phyloP scores from a whole-genome alignment of 2,329 filamentous ascomycete genomes.

The Hypoxylon sp. region DNA sequence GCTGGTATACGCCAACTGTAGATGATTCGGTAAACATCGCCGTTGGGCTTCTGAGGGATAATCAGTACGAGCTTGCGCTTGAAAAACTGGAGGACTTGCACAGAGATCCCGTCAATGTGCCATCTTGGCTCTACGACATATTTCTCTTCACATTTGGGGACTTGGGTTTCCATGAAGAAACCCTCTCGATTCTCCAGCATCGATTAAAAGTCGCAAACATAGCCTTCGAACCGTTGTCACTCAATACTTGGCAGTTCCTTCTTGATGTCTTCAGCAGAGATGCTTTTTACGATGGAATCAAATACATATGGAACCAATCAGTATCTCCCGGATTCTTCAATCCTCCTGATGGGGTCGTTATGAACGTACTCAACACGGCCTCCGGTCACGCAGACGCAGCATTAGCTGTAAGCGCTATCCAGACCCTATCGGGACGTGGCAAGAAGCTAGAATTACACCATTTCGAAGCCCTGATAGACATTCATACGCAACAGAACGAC shows the following conservation, averaged over 20 bases:
- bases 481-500: conserved; percentile 72
- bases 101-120: conserved; percentile 64
- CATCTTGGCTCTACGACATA: conserved; percentile 82
- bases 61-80: conserved; percentile 84
- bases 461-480: conserved; percentile 82
- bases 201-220: conserved; percentile 56
- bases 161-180: conserved; percentile 80
- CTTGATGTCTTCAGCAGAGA: conserved; percentile 79
- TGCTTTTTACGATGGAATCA: conserved; percentile 72
- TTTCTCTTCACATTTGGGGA: conserved; percentile 80
- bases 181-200: conserved; percentile 73
- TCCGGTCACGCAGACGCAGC: conserved; percentile 73
- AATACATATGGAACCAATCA: conserved; percentile 76
- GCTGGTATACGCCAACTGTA: conserved; percentile 74
- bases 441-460: conserved; percentile 73
- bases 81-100: conserved; percentile 76
- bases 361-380: conserved; percentile 78
- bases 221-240: conserved; percentile 35
- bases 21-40: conserved; percentile 75
- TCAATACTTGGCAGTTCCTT: conserved; percentile 70
- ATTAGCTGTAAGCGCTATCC: conserved; percentile 78
- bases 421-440: conserved; percentile 69
- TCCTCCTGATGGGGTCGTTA: conserved; percentile 72
- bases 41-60: conserved; percentile 81
- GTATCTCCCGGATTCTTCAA: conserved; percentile 69